A percentile compares a stretch with the other conserved stretches of the same genome.
phyloP scores from a whole-genome alignment of 163 green algal genomes.

The Coccomyxa subellipsoidea region DNA sequence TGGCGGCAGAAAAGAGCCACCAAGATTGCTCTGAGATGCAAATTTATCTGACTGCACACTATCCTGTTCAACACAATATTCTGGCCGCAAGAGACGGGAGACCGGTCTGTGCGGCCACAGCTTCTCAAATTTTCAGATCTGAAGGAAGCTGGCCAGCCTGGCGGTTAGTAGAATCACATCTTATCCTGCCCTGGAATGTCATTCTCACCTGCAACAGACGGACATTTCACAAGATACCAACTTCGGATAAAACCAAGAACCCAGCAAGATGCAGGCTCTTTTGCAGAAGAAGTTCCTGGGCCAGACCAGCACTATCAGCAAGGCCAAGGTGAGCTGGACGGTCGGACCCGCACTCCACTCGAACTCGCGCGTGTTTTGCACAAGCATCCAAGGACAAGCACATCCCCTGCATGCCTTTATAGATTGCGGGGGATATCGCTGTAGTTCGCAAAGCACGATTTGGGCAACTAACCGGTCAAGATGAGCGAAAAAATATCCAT shows the following conservation, averaged over 20 bases:
- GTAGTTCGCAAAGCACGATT: too few relatives aligned
- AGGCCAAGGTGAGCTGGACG: not conserved
- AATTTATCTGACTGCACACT: too few relatives aligned
- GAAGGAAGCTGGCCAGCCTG: not conserved
- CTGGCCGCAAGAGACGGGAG: not conserved
- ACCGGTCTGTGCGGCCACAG: not conserved
- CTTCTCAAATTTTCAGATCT: not conserved
- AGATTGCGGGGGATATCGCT: too few relatives aligned
- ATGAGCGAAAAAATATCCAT: not conserved
- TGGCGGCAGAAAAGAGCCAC: too few relatives aligned
- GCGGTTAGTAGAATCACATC: not conserved
- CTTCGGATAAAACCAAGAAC: not conserved
- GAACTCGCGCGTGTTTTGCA: not conserved
- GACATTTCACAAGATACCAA: not conserved
- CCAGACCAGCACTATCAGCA: not conserved
- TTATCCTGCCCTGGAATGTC: not conserved
- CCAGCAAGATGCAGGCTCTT: not conserved
- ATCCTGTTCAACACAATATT: not conserved
- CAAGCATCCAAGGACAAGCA: not conserved
- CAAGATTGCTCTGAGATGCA: too few relatives aligned
- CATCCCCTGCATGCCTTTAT: too few relatives aligned
- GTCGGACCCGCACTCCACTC: not conserved
- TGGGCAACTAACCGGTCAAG: not conserved
- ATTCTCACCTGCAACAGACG: not conserved
- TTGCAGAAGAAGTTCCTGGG: not conserved